Evolutionary conservation across 2,329 filamentous ascomycete genomes (phyloP), one percentile per base, ranked within the genome.

Genomic region (Tolypocladium tundrense): DNA sequence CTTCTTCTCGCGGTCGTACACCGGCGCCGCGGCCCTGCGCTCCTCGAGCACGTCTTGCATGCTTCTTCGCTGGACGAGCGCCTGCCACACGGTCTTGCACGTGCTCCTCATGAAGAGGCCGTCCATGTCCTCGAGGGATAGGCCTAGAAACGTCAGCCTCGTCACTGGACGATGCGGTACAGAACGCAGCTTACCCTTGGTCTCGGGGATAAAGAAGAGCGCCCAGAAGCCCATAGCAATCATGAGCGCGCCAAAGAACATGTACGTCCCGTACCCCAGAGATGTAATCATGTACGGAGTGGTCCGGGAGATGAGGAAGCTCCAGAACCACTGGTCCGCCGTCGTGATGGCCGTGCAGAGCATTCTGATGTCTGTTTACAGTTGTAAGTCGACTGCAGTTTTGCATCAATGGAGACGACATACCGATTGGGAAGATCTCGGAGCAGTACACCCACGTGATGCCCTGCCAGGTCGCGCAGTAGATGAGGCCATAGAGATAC

Each of bases 121-220:
- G 14, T 80, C 78, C 71, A 80, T 78, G 33, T 73, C 73, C 61
- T 81, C 79, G 8, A 80, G 71, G 2, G 76, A 73, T 13, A 79
- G 67, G 24, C 68, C 68, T 70, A 9, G 27, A 56, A 0, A 5
- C 0, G 27, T 55, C 9, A 42, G 51, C 11, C 10, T 53, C 41
- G n/a, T 31, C 27, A 21, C 2, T 27, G 8, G 31, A 19, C 10
- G 31, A 48, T 45, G 8, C 58, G 35, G 35, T 5, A 4, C 35
- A 37, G 35, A 5, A 37, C 13, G 35, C 35, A 14, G 35, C 62
- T 41, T 55, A 64, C 78, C 78, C 65, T 79, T 81, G 3, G 79
- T 81, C 63, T 81, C 79, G 1, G 79, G 79, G 0, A 81, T 70
- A 53, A 78, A 77, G 67, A 79, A 78, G 57, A 73, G 75, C 3